Evolutionary conservation across 2,329 filamentous ascomycete genomes (phyloP).

Genomic region (Microsporum canis): DNA sequence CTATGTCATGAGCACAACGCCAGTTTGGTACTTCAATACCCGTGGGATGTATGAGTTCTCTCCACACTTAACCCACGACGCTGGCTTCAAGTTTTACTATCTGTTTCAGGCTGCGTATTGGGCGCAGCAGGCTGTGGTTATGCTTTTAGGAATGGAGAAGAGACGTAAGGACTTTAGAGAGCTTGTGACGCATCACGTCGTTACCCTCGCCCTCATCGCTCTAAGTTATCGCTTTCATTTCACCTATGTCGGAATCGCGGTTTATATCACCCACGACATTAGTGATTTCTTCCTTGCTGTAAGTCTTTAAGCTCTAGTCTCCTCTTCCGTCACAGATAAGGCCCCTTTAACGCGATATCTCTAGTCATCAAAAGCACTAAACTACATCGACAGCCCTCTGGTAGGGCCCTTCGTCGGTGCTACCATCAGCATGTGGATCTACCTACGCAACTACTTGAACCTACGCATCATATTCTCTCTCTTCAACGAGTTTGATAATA

Average conservation of each 20-base stretch:
- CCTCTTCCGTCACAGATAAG: background rate
- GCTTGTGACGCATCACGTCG: conserved; percentile 80
- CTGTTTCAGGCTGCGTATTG: conserved; percentile 90
- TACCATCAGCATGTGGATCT: conserved; percentile 78
- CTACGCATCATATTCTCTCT: conserved; percentile 38
- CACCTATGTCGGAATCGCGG: conserved; percentile 83
- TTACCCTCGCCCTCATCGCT: conserved; percentile 71
- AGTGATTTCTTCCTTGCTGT: conserved; percentile 92
- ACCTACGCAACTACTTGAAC: conserved; percentile 65
- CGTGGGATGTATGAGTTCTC: conserved; percentile 79
- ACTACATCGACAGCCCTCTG: conserved; percentile 71
- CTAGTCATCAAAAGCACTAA: conserved; percentile 79
- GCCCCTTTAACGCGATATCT: background rate
- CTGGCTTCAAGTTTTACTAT: conserved; percentile 87
- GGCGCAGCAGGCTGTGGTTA: conserved; percentile 88
- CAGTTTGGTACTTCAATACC: conserved; percentile 94
- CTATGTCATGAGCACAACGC: conserved; percentile 79
- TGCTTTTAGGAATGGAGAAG: conserved; percentile 80
- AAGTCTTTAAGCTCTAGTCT: conserved; percentile 28
- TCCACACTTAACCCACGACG: conserved; percentile 71
- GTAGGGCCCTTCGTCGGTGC: conserved; percentile 74
- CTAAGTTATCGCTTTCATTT: conserved; percentile 94
- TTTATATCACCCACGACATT: conserved; percentile 91
- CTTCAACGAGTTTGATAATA: conserved; percentile 38
- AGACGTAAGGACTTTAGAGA: conserved; percentile 91